Conservation (phyloP, 192 early-diverging fungal genomes). For the Coemansia sp. region DNA sequence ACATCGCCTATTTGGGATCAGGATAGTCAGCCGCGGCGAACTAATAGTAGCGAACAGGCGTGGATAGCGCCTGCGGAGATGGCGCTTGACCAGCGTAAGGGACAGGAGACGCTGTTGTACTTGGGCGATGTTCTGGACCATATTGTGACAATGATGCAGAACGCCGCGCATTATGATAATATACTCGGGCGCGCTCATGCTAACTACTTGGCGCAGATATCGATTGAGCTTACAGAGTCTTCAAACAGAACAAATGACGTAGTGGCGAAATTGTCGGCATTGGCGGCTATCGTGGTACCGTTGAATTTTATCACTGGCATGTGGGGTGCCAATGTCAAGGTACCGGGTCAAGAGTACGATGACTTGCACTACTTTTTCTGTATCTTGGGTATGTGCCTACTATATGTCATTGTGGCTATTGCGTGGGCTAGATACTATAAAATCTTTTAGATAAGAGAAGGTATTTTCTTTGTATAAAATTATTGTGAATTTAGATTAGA, state of each 20-base stretch:
- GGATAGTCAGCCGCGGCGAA: constrained; percentile 28
- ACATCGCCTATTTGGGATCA: constrained; percentile 3
- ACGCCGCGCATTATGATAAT: constrained; percentile 75
- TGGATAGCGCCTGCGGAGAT: constrained; percentile 20
- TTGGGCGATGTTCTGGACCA: constrained; percentile 85
- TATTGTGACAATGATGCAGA: constrained; percentile 79
- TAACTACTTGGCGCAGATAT: constrained; percentile 77
- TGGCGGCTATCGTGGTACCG: constrained; percentile 90
- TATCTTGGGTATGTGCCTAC: constrained; percentile 45
- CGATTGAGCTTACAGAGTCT: constrained; percentile 74
- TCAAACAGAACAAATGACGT: constrained; percentile 87
- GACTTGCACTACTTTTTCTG: constrained; percentile 51
- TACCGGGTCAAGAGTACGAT: constrained; percentile 52
- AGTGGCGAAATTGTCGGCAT: constrained; percentile 84
- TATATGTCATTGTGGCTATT: constrained; percentile 44
- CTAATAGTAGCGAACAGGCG: constrained; percentile 15
- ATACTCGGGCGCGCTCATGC: constrained; percentile 73
- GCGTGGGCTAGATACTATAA: constrained; percentile 39
- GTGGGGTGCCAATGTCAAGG: constrained; percentile 64
- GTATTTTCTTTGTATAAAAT: not conserved
- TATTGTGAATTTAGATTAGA: no score
- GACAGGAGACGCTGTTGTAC: constrained; percentile 71
- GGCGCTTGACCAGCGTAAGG: constrained; percentile 53
- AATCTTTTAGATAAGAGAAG: constrained; percentile 31
- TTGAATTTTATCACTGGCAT: constrained; percentile 88